Evolutionary conservation across 768 basidiomycete species (phyloP).

Genomic region (Pleurotus djamor): DNA sequence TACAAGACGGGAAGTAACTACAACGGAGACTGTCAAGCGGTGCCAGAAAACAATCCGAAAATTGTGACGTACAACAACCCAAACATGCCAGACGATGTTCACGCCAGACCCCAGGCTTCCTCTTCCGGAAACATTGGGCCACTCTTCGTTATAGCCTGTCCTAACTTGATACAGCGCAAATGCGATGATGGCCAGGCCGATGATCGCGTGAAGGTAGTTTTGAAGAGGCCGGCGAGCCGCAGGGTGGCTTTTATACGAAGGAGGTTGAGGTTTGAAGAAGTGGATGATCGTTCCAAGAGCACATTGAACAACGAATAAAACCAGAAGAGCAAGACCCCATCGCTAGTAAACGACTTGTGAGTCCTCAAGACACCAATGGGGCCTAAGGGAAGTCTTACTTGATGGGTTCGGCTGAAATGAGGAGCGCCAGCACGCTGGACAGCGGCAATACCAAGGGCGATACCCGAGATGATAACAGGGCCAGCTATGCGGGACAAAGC

Average conservation of each 20-base stretch:
- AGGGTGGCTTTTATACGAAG: conserved; percentile 3
- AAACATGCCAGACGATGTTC: conserved; percentile 42
- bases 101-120: conserved; percentile 30
- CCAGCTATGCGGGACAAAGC: conserved; percentile 28
- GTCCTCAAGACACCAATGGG: neutral
- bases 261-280: conserved; percentile 40
- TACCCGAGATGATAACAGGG: conserved; percentile 37
- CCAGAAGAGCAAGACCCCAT: conserved; percentile 48
- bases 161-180: conserved; percentile 50
- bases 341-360: conserved; percentile 24
- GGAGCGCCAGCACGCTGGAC: conserved; percentile 27
- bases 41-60: neutral
- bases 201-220: conserved; percentile 56
- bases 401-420: conserved; percentile 46
- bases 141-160: conserved; percentile 45
- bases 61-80: conserved; percentile 40
- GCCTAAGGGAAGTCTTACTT: conserved; percentile 26
- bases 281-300: conserved; percentile 51
- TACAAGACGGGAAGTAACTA: conserved; percentile 46
- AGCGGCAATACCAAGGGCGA: conserved; percentile 41
- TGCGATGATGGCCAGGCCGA: conserved; percentile 49
- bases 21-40: neutral
- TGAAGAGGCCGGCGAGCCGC: conserved; percentile 38
- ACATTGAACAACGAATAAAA: conserved; percentile 48
- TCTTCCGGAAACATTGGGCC: conserved; percentile 43